phyloP scores from a whole-genome alignment of 75 land plant genomes.

The Pinus taeda region DNA sequence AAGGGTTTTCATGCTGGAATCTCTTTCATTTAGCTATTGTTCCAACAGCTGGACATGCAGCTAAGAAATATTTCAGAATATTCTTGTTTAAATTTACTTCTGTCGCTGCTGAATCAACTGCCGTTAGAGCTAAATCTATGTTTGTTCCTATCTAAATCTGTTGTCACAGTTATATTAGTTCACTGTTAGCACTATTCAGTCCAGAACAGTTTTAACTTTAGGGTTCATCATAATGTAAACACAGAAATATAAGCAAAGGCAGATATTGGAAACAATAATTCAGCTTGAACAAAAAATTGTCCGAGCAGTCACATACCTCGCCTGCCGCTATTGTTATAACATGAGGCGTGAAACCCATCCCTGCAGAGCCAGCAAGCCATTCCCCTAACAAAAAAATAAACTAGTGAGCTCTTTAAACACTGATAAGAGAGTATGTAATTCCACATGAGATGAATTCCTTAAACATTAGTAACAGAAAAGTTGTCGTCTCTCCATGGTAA shows the following conservation, averaged over 20 bases:
- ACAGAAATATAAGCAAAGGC: not conserved
- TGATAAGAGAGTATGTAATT: not conserved
- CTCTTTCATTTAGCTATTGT: too few relatives aligned
- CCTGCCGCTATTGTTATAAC: constrained; percentile 70
- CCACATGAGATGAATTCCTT: not conserved
- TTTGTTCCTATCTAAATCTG: too few relatives aligned
- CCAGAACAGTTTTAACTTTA: too few relatives aligned
- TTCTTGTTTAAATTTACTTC: too few relatives aligned
- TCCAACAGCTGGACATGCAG: too few relatives aligned
- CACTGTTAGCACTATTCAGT: too few relatives aligned
- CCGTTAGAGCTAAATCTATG: too few relatives aligned
- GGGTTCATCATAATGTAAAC: not conserved
- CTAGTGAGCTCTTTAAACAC: not conserved
- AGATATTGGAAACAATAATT: not conserved
- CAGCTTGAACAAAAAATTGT: not conserved
- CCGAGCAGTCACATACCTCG: constrained; percentile 52
- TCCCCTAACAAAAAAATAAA: constrained; percentile 11
- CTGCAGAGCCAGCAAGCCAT: constrained; percentile 58
- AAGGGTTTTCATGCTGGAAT: too few relatives aligned
- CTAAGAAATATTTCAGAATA: too few relatives aligned
- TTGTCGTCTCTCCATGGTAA: not conserved
- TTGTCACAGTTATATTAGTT: too few relatives aligned
- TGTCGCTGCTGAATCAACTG: too few relatives aligned
- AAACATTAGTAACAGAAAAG: not conserved
- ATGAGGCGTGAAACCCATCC: constrained; percentile 85